These are phyloP conservation scores for Wickerhamomyces mucosus DNA, from an alignment of 805 yeast species.

Conservation along the genomic window DNA sequence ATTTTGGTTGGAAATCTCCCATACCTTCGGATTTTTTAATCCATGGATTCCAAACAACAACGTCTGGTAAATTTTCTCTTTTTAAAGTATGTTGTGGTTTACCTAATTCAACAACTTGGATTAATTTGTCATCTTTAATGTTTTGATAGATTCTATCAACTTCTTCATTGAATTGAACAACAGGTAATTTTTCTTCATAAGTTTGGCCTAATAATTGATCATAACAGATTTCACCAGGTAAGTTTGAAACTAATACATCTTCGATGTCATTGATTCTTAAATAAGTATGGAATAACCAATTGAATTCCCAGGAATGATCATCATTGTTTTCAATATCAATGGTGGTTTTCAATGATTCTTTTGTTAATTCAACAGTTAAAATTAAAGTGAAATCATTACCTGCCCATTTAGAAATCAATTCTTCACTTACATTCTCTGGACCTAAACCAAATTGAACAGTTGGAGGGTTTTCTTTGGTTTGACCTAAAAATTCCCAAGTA, in stretches of 20 bases:
- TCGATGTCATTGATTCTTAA: conserved; percentile 67
- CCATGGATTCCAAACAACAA: conserved; percentile 99
- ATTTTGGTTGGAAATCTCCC: conserved; percentile 83
- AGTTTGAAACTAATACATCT: conserved; percentile 67
- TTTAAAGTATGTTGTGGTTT: conserved; percentile 60
- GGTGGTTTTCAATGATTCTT: conserved; percentile 50
- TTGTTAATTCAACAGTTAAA: conserved; percentile 53
- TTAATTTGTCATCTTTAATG: conserved; percentile 40
- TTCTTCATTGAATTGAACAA: conserved; percentile 63
- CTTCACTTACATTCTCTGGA: conserved; percentile 69
- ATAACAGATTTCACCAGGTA: conserved; percentile 59
- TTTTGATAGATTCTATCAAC: conserved; percentile 76
- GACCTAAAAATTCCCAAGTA: conserved; percentile 91
- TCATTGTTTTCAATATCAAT: conserved; percentile 75
- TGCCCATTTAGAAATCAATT: conserved; percentile 50
- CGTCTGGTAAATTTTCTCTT: conserved; percentile 51
- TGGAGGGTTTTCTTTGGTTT: conserved; percentile 57
- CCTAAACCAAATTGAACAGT: conserved; percentile 86
- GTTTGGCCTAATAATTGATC: conserved; percentile 65
- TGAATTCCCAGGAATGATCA: conserved; percentile 60
- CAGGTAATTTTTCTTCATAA: conserved; percentile 68
- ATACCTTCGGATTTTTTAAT: conserved; percentile 66
- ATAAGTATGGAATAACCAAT: conserved; percentile 93
- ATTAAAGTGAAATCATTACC: conserved; percentile 67
- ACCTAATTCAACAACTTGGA: conserved; percentile 66